phyloP scores from a whole-genome alignment of 2,329 filamentous ascomycete species.

The Teratosphaeria gauchensis region DNA sequence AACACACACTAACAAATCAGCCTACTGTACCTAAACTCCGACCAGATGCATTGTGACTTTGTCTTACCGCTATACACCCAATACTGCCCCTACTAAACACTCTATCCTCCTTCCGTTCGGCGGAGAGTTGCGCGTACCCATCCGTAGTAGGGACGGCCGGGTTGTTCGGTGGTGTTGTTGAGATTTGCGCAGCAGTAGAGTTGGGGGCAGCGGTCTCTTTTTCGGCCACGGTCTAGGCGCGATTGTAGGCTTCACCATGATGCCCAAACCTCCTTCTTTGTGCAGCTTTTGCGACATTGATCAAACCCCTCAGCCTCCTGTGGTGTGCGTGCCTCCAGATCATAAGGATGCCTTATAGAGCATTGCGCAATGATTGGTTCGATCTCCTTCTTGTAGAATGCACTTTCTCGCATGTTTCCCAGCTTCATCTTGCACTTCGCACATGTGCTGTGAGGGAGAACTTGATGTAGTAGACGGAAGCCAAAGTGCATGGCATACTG shows the following conservation, averaged over 20 bases:
- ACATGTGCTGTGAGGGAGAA: conserved; percentile 81
- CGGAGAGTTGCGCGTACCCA: conserved; percentile 58
- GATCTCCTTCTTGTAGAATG: conserved; percentile 69
- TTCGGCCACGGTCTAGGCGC: no score
- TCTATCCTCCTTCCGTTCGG: conserved; percentile 60
- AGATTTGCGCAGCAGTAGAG: conserved; percentile 13
- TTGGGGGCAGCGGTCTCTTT: neutral
- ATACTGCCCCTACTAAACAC: conserved; percentile 48
- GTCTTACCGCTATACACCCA: conserved; percentile 27
- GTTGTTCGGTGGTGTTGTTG: conserved; percentile 39
- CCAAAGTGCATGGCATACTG: conserved; percentile 79
- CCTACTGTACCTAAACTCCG: no score
- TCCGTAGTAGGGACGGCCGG: conserved; percentile 55
- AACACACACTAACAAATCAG: neutral
- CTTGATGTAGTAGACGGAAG: conserved; percentile 77
- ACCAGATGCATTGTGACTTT: no score
- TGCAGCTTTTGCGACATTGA: conserved; percentile 63
- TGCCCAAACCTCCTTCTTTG: conserved; percentile 73
- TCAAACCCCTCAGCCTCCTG: conserved; percentile 39
- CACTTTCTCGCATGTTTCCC: conserved; percentile 63
- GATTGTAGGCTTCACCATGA: conserved; percentile 64
- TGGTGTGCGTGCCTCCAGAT: conserved; percentile 17
- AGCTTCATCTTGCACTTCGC: conserved; percentile 81
- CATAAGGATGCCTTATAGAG: conserved; percentile 69
- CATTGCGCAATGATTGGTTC: conserved; percentile 81